Base-by-base conservation (phyloP, 2,329 filamentous ascomycete genomes). In the Dothiorella sarmentorum region DNA sequence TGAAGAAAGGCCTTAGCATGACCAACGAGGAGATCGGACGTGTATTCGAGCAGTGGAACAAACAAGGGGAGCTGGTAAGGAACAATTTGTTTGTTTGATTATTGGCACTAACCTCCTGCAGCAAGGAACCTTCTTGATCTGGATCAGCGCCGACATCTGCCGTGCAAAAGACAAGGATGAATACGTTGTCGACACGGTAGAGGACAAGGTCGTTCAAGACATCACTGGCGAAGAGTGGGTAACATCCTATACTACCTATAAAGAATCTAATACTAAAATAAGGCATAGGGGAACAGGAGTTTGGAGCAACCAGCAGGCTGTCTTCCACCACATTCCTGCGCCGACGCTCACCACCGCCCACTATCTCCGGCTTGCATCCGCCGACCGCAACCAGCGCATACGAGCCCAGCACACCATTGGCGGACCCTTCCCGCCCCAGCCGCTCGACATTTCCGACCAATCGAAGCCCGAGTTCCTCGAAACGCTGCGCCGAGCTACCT, bases 141-240 rank as follows among this genome's bases (percentile, higher is more conserved):
- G 78, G 20, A 89, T 89, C 58, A 84, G 83, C 9, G 78, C 79
- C 2, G 80, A 86, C 38, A 85, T 89, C 42, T 83, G 82, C 62
- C 75, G 75, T 37, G 80, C 77, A 10, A 80, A 77, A 65, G 79
- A 80, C 62, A 53, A 61, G 10, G 59, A 72, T 11, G 69, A 75
- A 55, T 79, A 82, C 33, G 80, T 89, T 0, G 76, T 90, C 1
- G 80, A 82, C 26, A 76, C 82, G 18, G 80, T 89, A 1, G 79
- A 85, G 55, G 87, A 89, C 70, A 88, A 88, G 67, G 86, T 90
- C 0, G 85, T 89, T 0, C 86, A 90, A 70, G 86, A 89, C 63
- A 80, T 83, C 18, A 84, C 85, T 29, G 79, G 82, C 53, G 82
- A 83, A 38, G 86, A 89, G 68, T n/a, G n/a, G n/a, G n/a, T n/a